Base-by-base conservation (phyloP, 768 basidiomycete genomes). In the Tylopilus subfusipes region DNA sequence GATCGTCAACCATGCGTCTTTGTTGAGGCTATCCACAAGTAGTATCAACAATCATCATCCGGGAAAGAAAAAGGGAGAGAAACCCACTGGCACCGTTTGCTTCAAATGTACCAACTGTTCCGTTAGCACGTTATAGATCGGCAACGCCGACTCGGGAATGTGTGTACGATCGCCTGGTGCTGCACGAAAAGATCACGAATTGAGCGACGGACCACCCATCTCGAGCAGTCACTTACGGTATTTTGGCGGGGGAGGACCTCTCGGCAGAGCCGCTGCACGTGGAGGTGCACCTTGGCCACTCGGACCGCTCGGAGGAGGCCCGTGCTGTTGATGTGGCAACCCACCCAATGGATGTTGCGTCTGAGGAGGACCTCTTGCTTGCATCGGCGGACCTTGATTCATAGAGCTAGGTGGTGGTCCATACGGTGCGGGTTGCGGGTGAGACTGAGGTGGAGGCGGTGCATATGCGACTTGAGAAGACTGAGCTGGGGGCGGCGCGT, bases 121-220 rank as follows among this genome's bases (percentile, higher is more conserved):
- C 21, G 77, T 77, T 36, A 97, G 75, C 18, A 88, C 76, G 48
- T 82, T 76, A 57, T 78, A 93, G 47, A 89, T 83, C 1, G 87
- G 84, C 53, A 76, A 70, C 21, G 81, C 77, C 43, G 78, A 73
- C 10, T 86, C 83, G 1, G 93, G 88, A 49, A 98, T 97, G 69
- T 98, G 96, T n/a, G 82, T 83, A 25, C 94, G 80, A 68, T 98
- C 96, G 52, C 96, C 95, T 48, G 85, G 78, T 40, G 95, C 93
- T 96, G 66, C 50, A 48, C 27, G 2, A 39, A 36, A 25, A 48
- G 7, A n/a, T 2, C 6, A n/a, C n/a, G 10, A 29, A 25, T 14
- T 49, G 12, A 56, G 21, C 2, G 13, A 34, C 14, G 1, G 2
- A 11, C 4, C 11, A 25, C 27, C 7, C 7, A 27, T 14, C 10